Conservation (phyloP, 805 yeast species). For the Candida manassasensis region DNA sequence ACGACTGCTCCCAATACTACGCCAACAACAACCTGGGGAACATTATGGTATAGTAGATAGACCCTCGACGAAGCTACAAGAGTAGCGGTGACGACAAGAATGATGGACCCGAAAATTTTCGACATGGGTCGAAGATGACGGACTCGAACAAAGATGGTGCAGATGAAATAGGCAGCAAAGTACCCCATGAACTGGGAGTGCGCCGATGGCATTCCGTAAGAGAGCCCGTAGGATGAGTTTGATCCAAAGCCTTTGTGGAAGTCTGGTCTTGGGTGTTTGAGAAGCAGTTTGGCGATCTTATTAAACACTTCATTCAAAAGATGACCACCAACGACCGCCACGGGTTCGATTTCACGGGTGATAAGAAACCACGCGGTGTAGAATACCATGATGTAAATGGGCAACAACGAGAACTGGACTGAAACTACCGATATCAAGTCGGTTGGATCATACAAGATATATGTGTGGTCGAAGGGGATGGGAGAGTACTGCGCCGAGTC, state of each 20-base stretch:
- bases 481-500: conserved; percentile 19
- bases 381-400: conserved; percentile 72
- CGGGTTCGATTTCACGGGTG: conserved; percentile 81
- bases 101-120: conserved; percentile 24
- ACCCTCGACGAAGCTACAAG: conserved; percentile 67
- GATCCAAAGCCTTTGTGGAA: conserved; percentile 42
- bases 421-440: conserved; percentile 55
- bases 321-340: conserved; percentile 82
- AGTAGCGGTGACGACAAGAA: conserved; percentile 22
- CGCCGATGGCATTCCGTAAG: conserved; percentile 96
- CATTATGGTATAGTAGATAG: conserved; percentile 72
- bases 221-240: conserved; percentile 43
- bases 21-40: conserved; percentile 73
- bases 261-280: conserved; percentile 75
- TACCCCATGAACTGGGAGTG: conserved; percentile 96
- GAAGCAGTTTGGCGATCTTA: conserved; percentile 55
- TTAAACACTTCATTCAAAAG: conserved; percentile 71
- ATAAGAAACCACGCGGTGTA: conserved; percentile 79
- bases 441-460: conserved; percentile 68
- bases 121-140: conserved; percentile 20
- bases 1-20: conserved; percentile 52
- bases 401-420: conserved; percentile 75
- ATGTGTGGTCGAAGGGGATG: conserved; percentile 80
- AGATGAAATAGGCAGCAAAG: conserved; percentile 52
- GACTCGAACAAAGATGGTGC: conserved; percentile 43